Conservation (phyloP, 805 yeast genomes). For the Saturnispora zaruensis region DNA sequence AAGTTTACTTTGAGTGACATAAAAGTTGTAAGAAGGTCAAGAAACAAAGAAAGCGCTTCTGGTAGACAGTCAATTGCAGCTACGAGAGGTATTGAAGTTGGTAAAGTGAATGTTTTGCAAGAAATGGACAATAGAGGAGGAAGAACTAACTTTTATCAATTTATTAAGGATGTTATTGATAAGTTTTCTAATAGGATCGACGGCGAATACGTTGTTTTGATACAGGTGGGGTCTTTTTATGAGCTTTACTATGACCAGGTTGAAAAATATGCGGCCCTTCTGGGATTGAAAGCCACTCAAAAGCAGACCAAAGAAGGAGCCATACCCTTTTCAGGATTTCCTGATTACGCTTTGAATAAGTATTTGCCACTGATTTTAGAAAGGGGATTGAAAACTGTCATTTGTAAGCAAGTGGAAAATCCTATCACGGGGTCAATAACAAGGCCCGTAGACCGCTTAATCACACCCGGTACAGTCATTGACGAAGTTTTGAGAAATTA, state of each 20-base stretch:
- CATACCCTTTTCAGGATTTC: slow-evolving; percentile 90
- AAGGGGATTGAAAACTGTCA: slow-evolving; percentile 62
- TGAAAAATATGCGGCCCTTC: slow-evolving; percentile 52
- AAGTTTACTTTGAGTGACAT: slow-evolving; percentile 3
- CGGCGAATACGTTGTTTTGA: slow-evolving; percentile 44
- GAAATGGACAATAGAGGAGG: slow-evolving; percentile 8
- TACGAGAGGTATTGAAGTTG: neutral
- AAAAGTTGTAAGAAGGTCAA: neutral
- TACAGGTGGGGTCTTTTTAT: slow-evolving; percentile 82
- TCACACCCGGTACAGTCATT: slow-evolving; percentile 88
- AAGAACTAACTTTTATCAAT: slow-evolving; percentile 26
- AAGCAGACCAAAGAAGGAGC: slow-evolving; percentile 37
- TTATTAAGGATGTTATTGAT: slow-evolving; percentile 23
- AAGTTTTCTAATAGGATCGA: slow-evolving; percentile 18
- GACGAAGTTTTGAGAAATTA: slow-evolving; percentile 78
- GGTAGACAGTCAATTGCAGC: neutral
- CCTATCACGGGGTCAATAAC: slow-evolving; percentile 33
- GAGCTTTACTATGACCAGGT: slow-evolving; percentile 91
- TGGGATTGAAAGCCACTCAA: slow-evolving; percentile 65
- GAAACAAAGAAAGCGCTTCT: too few relatives aligned
- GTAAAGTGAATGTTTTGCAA: neutral
- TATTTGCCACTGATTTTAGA: slow-evolving; percentile 69
- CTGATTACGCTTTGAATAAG: slow-evolving; percentile 58
- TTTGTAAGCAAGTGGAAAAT: slow-evolving; percentile 57
- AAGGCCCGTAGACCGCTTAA: slow-evolving; percentile 67